phyloP scores from a whole-genome alignment of 768 basidiomycete genomes.

The Hygrophoropsis aurantiaca region DNA sequence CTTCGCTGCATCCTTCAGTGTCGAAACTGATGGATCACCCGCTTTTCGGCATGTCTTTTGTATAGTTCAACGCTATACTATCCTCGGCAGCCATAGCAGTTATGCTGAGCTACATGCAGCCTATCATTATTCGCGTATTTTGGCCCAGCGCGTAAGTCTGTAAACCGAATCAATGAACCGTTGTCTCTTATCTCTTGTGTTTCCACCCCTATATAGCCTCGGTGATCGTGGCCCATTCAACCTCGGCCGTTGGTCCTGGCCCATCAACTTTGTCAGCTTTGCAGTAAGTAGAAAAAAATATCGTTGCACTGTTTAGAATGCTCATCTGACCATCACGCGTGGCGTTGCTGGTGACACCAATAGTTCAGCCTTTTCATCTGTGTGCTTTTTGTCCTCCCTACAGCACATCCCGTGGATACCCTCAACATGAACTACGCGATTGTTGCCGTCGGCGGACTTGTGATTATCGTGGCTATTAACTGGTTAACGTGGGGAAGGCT shows the following conservation, averaged over 20 bases:
- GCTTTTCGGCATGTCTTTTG: neutral
- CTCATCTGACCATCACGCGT: neutral
- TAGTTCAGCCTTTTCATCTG: slow-evolving; percentile 56
- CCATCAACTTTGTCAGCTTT: slow-evolving; percentile 48
- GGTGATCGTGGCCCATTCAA: slow-evolving; percentile 48
- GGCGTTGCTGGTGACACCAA: neutral
- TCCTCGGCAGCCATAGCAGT: slow-evolving; percentile 58
- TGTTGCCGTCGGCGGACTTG: slow-evolving; percentile 48
- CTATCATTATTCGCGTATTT: slow-evolving; percentile 57
- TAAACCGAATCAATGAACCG: neutral
- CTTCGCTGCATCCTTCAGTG: neutral
- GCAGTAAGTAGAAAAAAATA: slow-evolving; percentile 31
- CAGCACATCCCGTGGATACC: slow-evolving; percentile 47
- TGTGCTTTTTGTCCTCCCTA: slow-evolving; percentile 55
- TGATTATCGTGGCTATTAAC: slow-evolving; percentile 42
- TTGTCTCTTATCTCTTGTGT: slow-evolving; percentile 4
- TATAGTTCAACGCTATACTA: slow-evolving; percentile 53
- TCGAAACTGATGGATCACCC: neutral
- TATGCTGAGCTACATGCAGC: slow-evolving; percentile 58
- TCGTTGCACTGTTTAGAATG: neutral
- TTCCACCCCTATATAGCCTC: slow-evolving; percentile 39
- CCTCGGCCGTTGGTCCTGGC: slow-evolving; percentile 53
- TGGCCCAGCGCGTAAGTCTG: slow-evolving; percentile 50
- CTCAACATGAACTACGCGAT: slow-evolving; percentile 61
- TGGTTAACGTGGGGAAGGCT: slow-evolving; percentile 50